phyloP scores from a whole-genome alignment of 345 rosid species.

The Stellera chamaejasme region DNA sequence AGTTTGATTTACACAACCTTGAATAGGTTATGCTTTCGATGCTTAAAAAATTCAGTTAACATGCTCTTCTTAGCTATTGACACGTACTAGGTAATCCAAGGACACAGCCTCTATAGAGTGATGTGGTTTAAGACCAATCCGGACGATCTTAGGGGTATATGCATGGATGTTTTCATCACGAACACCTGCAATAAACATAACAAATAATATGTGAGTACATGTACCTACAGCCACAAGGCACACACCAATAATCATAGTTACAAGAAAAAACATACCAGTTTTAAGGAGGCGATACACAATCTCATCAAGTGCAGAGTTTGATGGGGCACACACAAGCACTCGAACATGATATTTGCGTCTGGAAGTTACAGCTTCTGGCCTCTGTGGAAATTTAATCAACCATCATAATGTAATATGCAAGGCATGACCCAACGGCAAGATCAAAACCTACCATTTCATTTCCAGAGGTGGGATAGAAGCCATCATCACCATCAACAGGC shows the following conservation, averaged over 20 bases:
- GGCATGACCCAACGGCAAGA: not conserved
- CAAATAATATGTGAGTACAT: not conserved
- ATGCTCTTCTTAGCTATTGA: constrained; percentile 6
- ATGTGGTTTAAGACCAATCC: constrained; percentile 93
- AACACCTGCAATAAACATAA: constrained; percentile 41
- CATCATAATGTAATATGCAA: constrained; percentile 5
- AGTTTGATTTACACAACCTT: constrained; percentile 1
- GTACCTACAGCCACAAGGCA: too few relatives aligned
- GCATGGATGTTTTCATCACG: constrained; percentile 65
- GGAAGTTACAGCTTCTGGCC: constrained; percentile 76
- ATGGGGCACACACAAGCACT: constrained; percentile 93
- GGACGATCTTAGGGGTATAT: constrained; percentile 82
- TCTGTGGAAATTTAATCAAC: constrained; percentile 37
- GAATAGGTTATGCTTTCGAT: constrained; percentile 1
- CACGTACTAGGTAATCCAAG: constrained; percentile 85
- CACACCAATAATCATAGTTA: too few relatives aligned
- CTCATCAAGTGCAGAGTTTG: constrained; percentile 98
- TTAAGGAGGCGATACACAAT: constrained; percentile 77
- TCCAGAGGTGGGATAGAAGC: constrained; percentile 81
- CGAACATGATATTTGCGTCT: constrained; percentile 64
- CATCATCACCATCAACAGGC: constrained; percentile 89
- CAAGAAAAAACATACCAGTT: constrained; percentile 40
- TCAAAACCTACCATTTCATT: constrained; percentile 67
- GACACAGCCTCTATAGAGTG: constrained; percentile 75
- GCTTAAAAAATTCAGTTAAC: too few relatives aligned